Percentiles rank a stretch among this genome's conserved stretches.
These are phyloP conservation scores for Suhomyces atakaporum DNA, from an alignment of 1,139 yeast species.

Conservation along the genomic window DNA sequence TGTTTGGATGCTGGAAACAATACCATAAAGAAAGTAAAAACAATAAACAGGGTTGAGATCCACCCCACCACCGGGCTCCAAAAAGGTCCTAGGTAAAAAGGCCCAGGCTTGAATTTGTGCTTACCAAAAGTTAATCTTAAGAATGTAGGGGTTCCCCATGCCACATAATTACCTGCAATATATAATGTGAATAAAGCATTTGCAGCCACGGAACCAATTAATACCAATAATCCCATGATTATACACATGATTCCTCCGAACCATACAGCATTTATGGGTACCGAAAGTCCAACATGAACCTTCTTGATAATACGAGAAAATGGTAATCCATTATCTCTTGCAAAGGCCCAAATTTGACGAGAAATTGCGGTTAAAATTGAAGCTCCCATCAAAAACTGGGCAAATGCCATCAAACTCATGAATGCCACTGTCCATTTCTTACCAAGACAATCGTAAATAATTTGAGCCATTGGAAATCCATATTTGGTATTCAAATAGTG, in stretches of 20 bases:
- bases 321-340: conserved; percentile 54
- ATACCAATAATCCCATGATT: conserved; percentile 56
- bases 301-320: conserved; percentile 49
- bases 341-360: conserved; percentile 54
- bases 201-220: conserved; percentile 63
- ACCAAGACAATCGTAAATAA: conserved; percentile 65
- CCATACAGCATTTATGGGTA: conserved; percentile 63
- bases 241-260: conserved; percentile 52
- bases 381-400: conserved; percentile 69
- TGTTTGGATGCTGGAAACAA: conserved; percentile 45
- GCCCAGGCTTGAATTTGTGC: conserved; percentile 60
- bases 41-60: conserved; percentile 34
- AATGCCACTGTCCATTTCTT: conserved; percentile 69
- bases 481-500: conserved; percentile 42
- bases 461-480: conserved; percentile 66
- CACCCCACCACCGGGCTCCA: conserved; percentile 47
- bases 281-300: conserved; percentile 52
- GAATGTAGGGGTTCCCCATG: conserved; percentile 61
- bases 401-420: conserved; percentile 58
- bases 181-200: conserved; percentile 59
- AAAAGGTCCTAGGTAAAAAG: conserved; percentile 57
- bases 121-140: conserved; percentile 49
- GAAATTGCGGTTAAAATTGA: conserved; percentile 54
- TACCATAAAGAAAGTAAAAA: conserved; percentile 46
- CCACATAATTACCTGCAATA: conserved; percentile 61